Base-by-base conservation (phyloP, 805 yeast species). In the Priceomyces haplophilus region DNA sequence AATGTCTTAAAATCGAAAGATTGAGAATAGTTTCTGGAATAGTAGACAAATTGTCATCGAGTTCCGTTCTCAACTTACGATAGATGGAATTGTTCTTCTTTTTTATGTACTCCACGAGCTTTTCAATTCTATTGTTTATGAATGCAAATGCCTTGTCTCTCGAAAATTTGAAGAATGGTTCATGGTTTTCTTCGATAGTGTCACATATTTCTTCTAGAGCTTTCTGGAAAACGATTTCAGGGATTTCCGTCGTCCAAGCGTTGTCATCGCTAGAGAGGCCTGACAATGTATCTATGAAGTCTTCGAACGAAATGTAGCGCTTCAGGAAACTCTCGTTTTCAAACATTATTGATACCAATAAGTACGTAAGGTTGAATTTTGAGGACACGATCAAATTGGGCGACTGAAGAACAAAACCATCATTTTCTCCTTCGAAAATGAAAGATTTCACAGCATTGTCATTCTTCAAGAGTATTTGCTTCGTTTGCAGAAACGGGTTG, bases 401-500 rank as follows among this genome's bases (percentile, higher is more conserved):
- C 0, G 64, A 54, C 38, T 72, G 80, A 2, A 73, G 29, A 1
- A 78, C 59, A 4, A 64, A 41, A 0, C 79, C 79, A 15, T 42
- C 32, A 7, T 40, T 48, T 0, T 40, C 40, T 6, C 48, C 16
- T 43, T 62, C 65, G 13, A 54, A 48, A 3, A 73, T 50, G 18
- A 74, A 50, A 1, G 80, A 74, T 48, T 72, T 75, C 20, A 75
- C 65, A 1, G 72, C 64, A 37, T 57, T 48, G 18, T 60, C 67
- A 35, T 50, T 53, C 43, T 41, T 50, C 16, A 52, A 59, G 1
- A 58, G 40, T 40, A 62, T 51, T 41, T 62, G 54, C 42, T 50
- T 33, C 30, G 56, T 53, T 27, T 56, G 56, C 45, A 38, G 40
- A 51, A 60, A 64, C 17, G 69, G 62, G 44, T 72, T 73, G 31